Base-by-base conservation (phyloP, 768 basidiomycete species). In the Jaapia argillacea region DNA sequence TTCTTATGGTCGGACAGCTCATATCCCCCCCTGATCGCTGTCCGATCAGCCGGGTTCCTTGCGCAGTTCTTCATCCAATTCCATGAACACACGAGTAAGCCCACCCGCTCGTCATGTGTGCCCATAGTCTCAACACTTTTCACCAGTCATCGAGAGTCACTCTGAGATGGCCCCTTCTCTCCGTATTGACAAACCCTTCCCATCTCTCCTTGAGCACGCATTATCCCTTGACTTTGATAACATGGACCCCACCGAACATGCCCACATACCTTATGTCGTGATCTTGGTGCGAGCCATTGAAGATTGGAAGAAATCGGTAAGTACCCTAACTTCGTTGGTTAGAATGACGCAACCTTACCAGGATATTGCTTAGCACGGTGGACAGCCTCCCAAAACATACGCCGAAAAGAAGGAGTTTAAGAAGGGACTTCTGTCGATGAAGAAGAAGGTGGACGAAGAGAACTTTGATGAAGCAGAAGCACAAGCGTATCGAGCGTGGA, bases 391-490 rank as follows among this genome's bases (percentile, higher is more conserved):
- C 37, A 68, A 62, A 62, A 77, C 58, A 24, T 64, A 57, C 25
- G 69, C 68, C 1, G 87, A 96, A 52, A 79, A 84, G 54, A 72
- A 81, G 48, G 78, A 72, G 23, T 94, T 97, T 71, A 91, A 92
- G 56, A 64, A 72, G 25, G 44, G 43, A 2, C 64, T 98, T 36
- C 61, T 68, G n/a, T 64, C 65, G 1, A 75, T 81, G 69, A 79
- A 81, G 53, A 56, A 73, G 45, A 90, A 89, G 54, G 52, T 63
- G 0, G 96, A 99, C 56, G 91, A 98, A 57, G 96, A 99, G 68
- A 99, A 98, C 63, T 92, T 92, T 57, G 94, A 96, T 47, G 94
- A 98, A 61, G 94, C 93, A 2, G 75, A 85, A 54, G 71, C 83
- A 5, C 87, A 96, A 57, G 88, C 85, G 0, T 93, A 87, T 59